Conservation (phyloP, 495 filamentous ascomycete genomes). For the Tuber aestivum region DNA sequence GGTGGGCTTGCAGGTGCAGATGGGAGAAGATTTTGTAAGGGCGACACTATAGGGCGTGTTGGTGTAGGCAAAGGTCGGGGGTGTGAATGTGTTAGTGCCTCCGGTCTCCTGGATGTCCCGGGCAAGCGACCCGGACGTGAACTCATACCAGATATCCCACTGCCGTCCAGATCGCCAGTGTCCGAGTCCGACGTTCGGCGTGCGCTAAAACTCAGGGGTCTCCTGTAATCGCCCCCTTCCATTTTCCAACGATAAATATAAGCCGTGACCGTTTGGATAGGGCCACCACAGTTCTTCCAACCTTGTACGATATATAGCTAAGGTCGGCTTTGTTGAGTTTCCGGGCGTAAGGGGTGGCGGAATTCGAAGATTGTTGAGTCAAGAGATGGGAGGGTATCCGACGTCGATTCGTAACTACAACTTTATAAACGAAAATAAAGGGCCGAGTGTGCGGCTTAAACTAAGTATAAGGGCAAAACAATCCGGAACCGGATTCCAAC, state of each 20-base stretch:
- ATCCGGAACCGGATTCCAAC: neutral
- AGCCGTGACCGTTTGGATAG: neutral
- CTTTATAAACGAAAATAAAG: neutral
- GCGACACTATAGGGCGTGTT: slow-evolving; percentile 41
- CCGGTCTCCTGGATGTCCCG: slow-evolving; percentile 27
- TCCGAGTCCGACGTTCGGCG: slow-evolving; percentile 35
- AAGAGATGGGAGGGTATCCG: neutral
- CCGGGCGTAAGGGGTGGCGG: neutral
- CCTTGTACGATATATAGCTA: neutral
- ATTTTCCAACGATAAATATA: slow-evolving; percentile 20
- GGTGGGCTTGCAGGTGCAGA: slow-evolving; percentile 42
- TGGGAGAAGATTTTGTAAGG: slow-evolving; percentile 40
- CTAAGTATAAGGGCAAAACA: neutral
- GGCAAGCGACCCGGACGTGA: slow-evolving; percentile 31
- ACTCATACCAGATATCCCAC: slow-evolving; percentile 21
- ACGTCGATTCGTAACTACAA: neutral
- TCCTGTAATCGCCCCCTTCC: slow-evolving; percentile 36
- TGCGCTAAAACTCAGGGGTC: slow-evolving; percentile 21
- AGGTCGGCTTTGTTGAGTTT: neutral
- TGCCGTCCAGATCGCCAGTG: slow-evolving; percentile 31
- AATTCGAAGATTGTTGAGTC: neutral
- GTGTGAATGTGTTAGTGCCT: slow-evolving; percentile 36
- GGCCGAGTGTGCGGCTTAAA: neutral
- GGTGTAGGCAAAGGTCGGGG: slow-evolving; percentile 42
- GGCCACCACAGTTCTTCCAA: neutral